phyloP scores from a whole-genome alignment of 2,329 filamentous ascomycete genomes.

The Ceratocystis papillata region DNA sequence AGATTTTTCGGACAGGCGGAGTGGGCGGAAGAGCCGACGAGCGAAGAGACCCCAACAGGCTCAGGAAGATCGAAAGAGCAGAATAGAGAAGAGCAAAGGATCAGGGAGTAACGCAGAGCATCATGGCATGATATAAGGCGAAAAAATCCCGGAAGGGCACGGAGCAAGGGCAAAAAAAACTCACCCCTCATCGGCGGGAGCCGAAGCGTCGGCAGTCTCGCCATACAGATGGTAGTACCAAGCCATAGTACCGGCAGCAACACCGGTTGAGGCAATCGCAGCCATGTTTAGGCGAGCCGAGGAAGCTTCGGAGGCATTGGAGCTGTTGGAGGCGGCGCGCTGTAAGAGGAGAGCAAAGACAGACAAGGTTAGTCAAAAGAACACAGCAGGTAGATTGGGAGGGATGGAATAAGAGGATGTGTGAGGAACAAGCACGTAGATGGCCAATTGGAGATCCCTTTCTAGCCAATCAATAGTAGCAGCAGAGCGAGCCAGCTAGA shows the following conservation, averaged over 20 bases:
- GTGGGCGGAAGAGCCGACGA: neutral
- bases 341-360: constrained; percentile 29
- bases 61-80: neutral
- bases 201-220: constrained; percentile 74
- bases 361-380: constrained; percentile 16
- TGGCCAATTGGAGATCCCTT: neutral
- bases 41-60: neutral
- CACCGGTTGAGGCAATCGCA: constrained; percentile 72
- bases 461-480: neutral
- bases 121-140: neutral
- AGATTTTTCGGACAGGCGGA: constrained; percentile 1
- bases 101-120: neutral
- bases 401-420: neutral
- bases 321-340: constrained; percentile 63
- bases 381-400: constrained; percentile 4
- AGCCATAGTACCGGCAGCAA: constrained; percentile 78
- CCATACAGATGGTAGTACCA: constrained; percentile 99
- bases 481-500: too few species aligned
- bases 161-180: constrained; percentile 34
- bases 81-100: neutral
- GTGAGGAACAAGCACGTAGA: neutral
- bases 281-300: constrained; percentile 76
- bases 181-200: constrained; percentile 96
- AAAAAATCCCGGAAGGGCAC: constrained; percentile 15
- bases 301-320: constrained; percentile 58